Percentiles rank a stretch among this genome's conserved stretches.
Evolutionary conservation across 345 rosid species (phyloP).

Genomic region (Acer saccharum): DNA sequence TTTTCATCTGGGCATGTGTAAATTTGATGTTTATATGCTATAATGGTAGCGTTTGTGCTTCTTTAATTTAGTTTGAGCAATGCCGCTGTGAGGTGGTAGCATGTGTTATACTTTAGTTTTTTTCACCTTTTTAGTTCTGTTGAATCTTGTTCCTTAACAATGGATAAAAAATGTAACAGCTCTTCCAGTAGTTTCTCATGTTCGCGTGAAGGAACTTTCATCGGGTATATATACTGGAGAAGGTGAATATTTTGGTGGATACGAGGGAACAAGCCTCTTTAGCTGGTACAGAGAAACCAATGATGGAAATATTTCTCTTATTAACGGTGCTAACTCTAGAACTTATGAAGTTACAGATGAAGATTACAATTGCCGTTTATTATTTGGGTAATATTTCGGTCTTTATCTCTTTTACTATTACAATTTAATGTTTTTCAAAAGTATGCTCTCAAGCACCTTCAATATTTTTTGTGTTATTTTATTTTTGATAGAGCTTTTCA

Average conservation of each 20-base stretch:
- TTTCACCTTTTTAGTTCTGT: neutral
- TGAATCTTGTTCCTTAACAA: constrained; percentile 23
- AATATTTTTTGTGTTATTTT: too few relatives aligned
- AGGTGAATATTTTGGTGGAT: constrained; percentile 95
- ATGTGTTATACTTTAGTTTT: neutral
- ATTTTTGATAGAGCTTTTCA: too few relatives aligned
- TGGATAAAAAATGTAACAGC: constrained; percentile 53
- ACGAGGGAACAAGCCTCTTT: constrained; percentile 83
- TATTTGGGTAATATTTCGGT: constrained; percentile 69
- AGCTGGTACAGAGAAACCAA: constrained; percentile 91
- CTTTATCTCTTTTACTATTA: constrained; percentile 19
- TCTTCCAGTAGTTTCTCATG: constrained; percentile 67
- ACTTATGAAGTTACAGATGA: constrained; percentile 78
- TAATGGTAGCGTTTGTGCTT: neutral
- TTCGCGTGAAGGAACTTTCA: constrained; percentile 64
- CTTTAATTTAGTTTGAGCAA: neutral
- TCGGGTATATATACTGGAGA: constrained; percentile 71
- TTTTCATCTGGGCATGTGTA: neutral
- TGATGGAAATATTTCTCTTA: constrained; percentile 69
- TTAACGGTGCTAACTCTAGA: constrained; percentile 68
- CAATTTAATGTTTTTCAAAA: neutral
- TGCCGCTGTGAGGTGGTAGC: neutral
- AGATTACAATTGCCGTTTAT: constrained; percentile 78
- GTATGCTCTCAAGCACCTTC: too few relatives aligned
- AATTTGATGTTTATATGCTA: neutral